These are phyloP conservation scores for Macrolepiota albuminosa DNA, from an alignment of 768 basidiomycete species.

Conservation along the genomic window DNA sequence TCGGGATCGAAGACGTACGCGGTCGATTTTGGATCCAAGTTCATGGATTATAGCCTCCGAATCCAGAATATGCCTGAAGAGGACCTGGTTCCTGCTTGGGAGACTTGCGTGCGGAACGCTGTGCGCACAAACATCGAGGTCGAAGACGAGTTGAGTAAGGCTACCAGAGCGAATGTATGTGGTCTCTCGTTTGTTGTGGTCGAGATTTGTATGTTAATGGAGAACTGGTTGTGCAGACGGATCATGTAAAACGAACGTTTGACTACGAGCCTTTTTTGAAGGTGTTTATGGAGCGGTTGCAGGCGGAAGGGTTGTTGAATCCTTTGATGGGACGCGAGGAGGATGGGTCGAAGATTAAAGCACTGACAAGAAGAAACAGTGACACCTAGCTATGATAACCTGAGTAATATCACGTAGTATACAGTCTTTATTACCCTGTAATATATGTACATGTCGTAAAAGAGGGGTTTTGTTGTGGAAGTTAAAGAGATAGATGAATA, in stretches of 20 bases:
- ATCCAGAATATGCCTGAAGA: constrained; percentile 39
- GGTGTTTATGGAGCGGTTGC: constrained; percentile 37
- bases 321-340: constrained; percentile 35
- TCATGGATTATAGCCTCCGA: constrained; percentile 36
- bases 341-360: constrained; percentile 24
- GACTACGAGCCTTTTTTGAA: constrained; percentile 61
- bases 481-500: neutral
- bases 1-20: constrained; percentile 30
- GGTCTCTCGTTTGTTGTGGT: neutral
- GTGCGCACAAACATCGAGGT: constrained; percentile 34
- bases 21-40: constrained; percentile 39
- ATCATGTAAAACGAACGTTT: constrained; percentile 53
- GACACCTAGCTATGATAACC: neutral
- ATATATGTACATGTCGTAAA: neutral
- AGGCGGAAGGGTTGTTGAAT: constrained; percentile 43
- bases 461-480: neutral
- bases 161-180: constrained; percentile 40
- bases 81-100: constrained; percentile 39
- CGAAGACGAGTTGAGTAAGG: constrained; percentile 48
- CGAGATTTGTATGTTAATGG: neutral
- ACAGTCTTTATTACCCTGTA: neutral
- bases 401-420: neutral
- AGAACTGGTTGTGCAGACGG: constrained; percentile 32
- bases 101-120: constrained; percentile 37
- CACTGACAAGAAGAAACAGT: constrained; percentile 4